These are phyloP conservation scores for Crithidia fasciculata DNA, from an alignment of 208 protist species.

Conservation along the genomic window DNA sequence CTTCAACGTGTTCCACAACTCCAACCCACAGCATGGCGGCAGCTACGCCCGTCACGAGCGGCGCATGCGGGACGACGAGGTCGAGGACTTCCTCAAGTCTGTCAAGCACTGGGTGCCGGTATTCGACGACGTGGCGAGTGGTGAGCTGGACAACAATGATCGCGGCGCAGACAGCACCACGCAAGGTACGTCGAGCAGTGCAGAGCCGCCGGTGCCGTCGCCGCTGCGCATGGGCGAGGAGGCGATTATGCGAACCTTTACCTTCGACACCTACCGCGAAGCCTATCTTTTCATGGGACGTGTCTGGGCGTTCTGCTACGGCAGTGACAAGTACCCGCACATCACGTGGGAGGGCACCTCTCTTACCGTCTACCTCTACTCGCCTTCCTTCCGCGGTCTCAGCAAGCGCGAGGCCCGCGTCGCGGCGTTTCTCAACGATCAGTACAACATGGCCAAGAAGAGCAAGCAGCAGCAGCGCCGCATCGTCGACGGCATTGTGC, in stretches of 20 bases:
- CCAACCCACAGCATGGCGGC: constrained; percentile 86
- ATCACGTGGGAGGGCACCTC: constrained; percentile 61
- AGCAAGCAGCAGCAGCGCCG: constrained; percentile 62
- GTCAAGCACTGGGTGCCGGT: constrained; percentile 80
- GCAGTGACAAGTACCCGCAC: constrained; percentile 82
- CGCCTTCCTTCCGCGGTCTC: constrained; percentile 76
- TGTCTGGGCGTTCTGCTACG: constrained; percentile 87
- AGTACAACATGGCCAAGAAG: constrained; percentile 87
- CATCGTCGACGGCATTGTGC: constrained; percentile 31
- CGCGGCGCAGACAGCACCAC: background rate
- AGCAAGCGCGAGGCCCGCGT: constrained; percentile 82
- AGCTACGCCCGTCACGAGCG: constrained; percentile 85
- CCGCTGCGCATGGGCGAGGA: constrained; percentile 53
- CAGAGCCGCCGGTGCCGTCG: constrained; percentile 29
- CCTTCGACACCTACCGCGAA: constrained; percentile 61
- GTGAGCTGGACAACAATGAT: background rate
- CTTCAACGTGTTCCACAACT: constrained; percentile 88
- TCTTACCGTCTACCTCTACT: constrained; percentile 86
- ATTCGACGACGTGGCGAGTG: constrained; percentile 30
- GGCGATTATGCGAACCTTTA: constrained; percentile 75
- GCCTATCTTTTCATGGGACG: constrained; percentile 87
- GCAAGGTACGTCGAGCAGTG: background rate
- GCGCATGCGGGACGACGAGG: constrained; percentile 85
- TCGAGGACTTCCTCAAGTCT: constrained; percentile 82
- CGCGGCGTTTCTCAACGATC: constrained; percentile 87